These are phyloP conservation scores for Citrullus colocynthis DNA, from an alignment of 306 rosid species.

Conservation along the genomic window DNA sequence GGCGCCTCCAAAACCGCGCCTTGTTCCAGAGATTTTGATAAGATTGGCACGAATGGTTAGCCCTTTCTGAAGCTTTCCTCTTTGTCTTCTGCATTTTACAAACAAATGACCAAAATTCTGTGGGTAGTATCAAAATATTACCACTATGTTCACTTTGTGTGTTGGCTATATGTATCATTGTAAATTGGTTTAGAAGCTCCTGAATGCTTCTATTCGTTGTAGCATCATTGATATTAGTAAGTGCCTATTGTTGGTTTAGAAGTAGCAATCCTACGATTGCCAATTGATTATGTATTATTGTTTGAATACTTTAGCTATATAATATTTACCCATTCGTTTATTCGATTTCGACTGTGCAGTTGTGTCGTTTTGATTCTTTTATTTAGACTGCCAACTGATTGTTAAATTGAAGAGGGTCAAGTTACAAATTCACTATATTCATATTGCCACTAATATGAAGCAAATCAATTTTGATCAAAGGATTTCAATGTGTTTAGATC, in stretches of 20 bases:
- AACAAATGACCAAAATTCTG: background rate
- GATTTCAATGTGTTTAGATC: background rate
- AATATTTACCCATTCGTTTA: background rate
- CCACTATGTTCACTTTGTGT: background rate
- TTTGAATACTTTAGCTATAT: background rate
- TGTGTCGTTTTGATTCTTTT: background rate
- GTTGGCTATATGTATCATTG: background rate
- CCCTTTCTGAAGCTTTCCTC: conserved; percentile 41
- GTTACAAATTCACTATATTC: background rate
- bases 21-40: conserved; percentile 74
- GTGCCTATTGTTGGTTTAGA: background rate
- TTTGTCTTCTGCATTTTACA: background rate
- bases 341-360: background rate
- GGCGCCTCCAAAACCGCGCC: conserved; percentile 65
- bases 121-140: background rate
- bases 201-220: background rate
- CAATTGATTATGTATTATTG: background rate
- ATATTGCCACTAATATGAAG: background rate
- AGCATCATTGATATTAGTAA: background rate
- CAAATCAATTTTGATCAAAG: background rate
- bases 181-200: background rate
- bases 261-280: background rate
- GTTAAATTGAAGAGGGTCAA: background rate
- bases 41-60: conserved; percentile 52
- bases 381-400: background rate